Evolutionary conservation across 495 filamentous ascomycete genomes (phyloP), one percentile per base, ranked within the genome.

Genomic region (Darksidea phi): DNA sequence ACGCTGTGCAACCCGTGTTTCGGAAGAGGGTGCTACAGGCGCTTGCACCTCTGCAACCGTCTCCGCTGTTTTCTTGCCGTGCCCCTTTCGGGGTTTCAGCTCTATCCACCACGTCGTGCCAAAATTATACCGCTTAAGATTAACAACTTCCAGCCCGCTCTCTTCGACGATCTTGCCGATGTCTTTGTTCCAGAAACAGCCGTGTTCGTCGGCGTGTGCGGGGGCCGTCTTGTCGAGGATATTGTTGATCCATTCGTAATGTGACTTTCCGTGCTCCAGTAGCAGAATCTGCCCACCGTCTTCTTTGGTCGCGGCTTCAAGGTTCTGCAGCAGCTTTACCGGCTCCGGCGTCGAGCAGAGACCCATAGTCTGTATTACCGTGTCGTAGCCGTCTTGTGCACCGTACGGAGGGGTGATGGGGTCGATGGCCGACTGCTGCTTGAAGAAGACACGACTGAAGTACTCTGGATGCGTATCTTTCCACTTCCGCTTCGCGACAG

Each of bases 131-230:
- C 84, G 73, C 62, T 84, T 83, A 23, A 95, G 74, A 54, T 75
- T 75, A 21, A 88, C 78, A 46, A 98, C 77, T 76, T 91, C 88
- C 68, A 98, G 74, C 20, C 90, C 93, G 59, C 88, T 91, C 62
- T 91, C 83, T 63, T 80, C 74, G 38, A 97, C 84, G 70, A 97
- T 83, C 56, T 73, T 74, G 57, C 86, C 88, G 54, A 98, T 87
- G 79, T 98, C 94, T 51, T 90, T 79, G 74, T 98, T 98, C 86
- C 89, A 95, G 92, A 92, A 97, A 76, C 94, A 98, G 8, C 95
- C 94, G 79, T 91, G 90, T 50, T 83, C 80, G 59, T 84, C 79
- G 43, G 91, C 92, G 80, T 97, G 94, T 32, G 76, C 77, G 18
- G 82, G 77, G 2, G 95, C 95, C 61, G 84, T 74, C 60, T 82